Conservation (phyloP, 2,329 filamentous ascomycete genomes). For the Colletotrichum chrysophilum region DNA sequence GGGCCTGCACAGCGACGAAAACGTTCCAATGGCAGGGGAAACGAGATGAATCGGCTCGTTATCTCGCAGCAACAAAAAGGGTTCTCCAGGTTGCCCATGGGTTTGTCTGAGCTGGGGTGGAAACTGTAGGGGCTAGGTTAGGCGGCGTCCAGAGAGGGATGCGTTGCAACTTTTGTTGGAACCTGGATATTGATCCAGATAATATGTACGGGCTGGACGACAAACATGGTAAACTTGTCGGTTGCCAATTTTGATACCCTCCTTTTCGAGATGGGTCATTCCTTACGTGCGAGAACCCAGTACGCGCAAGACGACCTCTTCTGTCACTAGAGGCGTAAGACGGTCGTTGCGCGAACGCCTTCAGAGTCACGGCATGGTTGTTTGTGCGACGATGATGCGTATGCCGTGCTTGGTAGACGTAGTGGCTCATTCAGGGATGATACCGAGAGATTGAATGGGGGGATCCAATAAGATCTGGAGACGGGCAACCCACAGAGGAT, state of each 20-base stretch:
- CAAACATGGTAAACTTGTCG: not conserved
- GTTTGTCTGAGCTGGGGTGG: not conserved
- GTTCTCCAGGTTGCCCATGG: not conserved
- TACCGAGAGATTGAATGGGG: not conserved
- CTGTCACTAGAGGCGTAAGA: not conserved
- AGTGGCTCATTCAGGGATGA: constrained; percentile 1
- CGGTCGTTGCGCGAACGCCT: not conserved
- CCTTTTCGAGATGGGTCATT: not conserved
- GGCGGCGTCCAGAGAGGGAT: not conserved
- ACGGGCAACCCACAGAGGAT: not conserved
- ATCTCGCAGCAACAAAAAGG: not conserved
- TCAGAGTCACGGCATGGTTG: not conserved
- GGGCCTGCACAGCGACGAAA: not conserved
- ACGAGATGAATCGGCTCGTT: constrained; percentile 4
- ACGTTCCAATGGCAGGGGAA: not conserved
- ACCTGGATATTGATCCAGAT: not conserved
- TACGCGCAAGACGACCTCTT: not conserved
- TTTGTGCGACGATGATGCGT: not conserved
- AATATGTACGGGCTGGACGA: not conserved
- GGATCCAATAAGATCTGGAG: constrained; percentile 3
- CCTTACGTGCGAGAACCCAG: not conserved
- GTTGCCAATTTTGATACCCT: not conserved
- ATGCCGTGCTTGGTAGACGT: not conserved
- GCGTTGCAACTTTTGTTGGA: not conserved
- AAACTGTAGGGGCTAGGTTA: not conserved